These are phyloP conservation scores for Gastrolobium bilobum DNA, from an alignment of 306 rosid genomes.

Conservation along the genomic window DNA sequence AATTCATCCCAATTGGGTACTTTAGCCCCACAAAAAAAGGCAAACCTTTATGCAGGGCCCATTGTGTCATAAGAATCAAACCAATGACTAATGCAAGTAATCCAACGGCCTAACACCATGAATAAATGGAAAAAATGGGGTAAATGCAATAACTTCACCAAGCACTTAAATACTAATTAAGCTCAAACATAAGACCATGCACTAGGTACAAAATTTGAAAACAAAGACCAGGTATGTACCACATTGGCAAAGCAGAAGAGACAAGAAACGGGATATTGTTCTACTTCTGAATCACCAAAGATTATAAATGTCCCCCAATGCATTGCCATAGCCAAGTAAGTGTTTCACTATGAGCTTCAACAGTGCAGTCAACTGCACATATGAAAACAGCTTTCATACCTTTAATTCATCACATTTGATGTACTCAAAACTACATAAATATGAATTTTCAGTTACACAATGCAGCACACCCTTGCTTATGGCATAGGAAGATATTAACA, in stretches of 20 bases:
- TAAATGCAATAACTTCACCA: background rate
- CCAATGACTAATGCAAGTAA: background rate
- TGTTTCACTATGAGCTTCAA: constrained; percentile 40
- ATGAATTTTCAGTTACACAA: constrained; percentile 24
- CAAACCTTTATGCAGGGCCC: no score
- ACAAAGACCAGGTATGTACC: background rate
- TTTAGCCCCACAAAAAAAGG: background rate
- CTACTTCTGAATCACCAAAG: background rate
- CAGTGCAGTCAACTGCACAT: constrained; percentile 20
- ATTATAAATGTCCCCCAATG: background rate
- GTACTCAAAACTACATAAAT: constrained; percentile 22
- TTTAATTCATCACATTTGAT: constrained; percentile 14
- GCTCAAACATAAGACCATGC: constrained; percentile 1
- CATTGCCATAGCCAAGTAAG: constrained; percentile 11
- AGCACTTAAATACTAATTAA: background rate
- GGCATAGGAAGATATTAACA: constrained; percentile 38
- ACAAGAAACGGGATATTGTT: background rate
- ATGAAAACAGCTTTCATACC: constrained; percentile 39
- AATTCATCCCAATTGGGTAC: background rate
- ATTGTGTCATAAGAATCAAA: background rate
- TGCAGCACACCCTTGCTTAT: constrained; percentile 15
- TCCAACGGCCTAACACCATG: background rate
- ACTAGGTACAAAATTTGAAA: background rate
- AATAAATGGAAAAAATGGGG: background rate
- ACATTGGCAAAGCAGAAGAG: background rate